These are phyloP conservation scores for Suhomyces terraborum DNA, from an alignment of 1,139 yeast species.

Conservation along the genomic window DNA sequence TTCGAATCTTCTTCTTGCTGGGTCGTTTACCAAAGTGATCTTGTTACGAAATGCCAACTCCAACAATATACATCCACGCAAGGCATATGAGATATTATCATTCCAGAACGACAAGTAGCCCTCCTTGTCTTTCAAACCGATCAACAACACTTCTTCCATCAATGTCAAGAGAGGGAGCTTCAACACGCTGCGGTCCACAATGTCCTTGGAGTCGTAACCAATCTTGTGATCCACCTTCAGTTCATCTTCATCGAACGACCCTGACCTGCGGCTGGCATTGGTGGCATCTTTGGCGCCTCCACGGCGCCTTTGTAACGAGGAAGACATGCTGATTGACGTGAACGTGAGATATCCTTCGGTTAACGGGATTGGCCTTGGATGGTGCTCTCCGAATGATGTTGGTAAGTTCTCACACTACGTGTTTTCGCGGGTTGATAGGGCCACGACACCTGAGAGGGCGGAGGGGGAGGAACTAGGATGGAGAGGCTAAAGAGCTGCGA, in stretches of 20 bases:
- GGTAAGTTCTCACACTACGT: conserved; percentile 5
- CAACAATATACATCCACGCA: conserved; percentile 89
- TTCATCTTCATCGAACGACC: conserved; percentile 16
- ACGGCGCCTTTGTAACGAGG: conserved; percentile 52
- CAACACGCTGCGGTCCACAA: conserved; percentile 48
- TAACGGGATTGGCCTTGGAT: not conserved
- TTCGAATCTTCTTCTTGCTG: conserved; percentile 89
- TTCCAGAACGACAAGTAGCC: conserved; percentile 98
- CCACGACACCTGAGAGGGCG: conserved; percentile 3
- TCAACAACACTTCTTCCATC: conserved; percentile 92
- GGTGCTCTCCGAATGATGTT: not conserved
- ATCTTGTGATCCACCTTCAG: conserved; percentile 53
- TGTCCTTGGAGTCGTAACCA: conserved; percentile 81
- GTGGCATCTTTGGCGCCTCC: conserved; percentile 33
- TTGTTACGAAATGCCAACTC: conserved; percentile 91
- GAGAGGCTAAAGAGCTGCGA: too few species aligned
- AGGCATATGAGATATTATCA: conserved; percentile 93
- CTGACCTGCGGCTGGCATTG: conserved; percentile 16
- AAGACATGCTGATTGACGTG: conserved; percentile 24
- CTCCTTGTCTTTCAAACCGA: conserved; percentile 93
- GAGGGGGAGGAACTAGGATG: too few species aligned
- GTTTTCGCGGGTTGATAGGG: conserved; percentile 5
- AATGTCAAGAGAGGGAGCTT: conserved; percentile 74
- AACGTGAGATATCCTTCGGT: not conserved
- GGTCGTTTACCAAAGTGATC: conserved; percentile 86